phyloP scores from a whole-genome alignment of 148 eudicot species.

The Simmondsia chinensis region DNA sequence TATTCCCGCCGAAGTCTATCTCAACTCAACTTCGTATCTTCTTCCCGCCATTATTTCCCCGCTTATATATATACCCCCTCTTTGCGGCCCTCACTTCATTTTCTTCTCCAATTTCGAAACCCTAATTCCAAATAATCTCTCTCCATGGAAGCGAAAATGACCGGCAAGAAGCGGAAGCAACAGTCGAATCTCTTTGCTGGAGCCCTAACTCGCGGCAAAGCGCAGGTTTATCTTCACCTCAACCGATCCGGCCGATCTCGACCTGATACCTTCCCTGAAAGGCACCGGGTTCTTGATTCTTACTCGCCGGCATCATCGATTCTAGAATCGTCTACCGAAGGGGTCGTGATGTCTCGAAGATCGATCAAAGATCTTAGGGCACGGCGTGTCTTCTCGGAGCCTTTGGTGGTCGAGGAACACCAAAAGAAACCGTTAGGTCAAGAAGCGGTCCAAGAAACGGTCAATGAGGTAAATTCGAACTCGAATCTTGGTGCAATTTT shows the following conservation, averaged over 20 bases:
- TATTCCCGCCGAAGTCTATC: slow-evolving; percentile 8
- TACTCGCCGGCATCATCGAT: not conserved
- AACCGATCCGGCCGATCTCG: slow-evolving; percentile 26
- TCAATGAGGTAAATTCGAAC: slow-evolving; percentile 5
- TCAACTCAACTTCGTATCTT: too few relatives aligned
- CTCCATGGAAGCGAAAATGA: slow-evolving; percentile 13
- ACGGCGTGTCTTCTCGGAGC: slow-evolving; percentile 26
- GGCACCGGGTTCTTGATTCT: not conserved
- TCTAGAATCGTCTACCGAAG: not conserved
- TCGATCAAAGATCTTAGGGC: slow-evolving; percentile 32
- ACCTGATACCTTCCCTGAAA: slow-evolving; percentile 10
- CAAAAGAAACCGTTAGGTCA: not conserved
- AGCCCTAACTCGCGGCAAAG: slow-evolving; percentile 19
- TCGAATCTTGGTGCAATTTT: slow-evolving; percentile 3
- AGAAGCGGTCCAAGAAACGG: not conserved
- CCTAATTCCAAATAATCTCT: too few relatives aligned
- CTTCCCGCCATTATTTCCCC: slow-evolving; percentile 10
- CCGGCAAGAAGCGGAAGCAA: slow-evolving; percentile 21
- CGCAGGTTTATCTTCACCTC: slow-evolving; percentile 18
- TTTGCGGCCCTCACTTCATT: slow-evolving; percentile 3
- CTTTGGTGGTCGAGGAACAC: not conserved
- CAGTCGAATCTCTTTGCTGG: slow-evolving; percentile 18
- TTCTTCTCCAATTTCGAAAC: not conserved
- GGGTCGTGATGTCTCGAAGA: not conserved
- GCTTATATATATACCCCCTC: not conserved